A percentile compares a stretch with the other conserved stretches of the same genome.
phyloP scores from a whole-genome alignment of 2,329 filamentous ascomycete species.

The Colletotrichum tropicale region DNA sequence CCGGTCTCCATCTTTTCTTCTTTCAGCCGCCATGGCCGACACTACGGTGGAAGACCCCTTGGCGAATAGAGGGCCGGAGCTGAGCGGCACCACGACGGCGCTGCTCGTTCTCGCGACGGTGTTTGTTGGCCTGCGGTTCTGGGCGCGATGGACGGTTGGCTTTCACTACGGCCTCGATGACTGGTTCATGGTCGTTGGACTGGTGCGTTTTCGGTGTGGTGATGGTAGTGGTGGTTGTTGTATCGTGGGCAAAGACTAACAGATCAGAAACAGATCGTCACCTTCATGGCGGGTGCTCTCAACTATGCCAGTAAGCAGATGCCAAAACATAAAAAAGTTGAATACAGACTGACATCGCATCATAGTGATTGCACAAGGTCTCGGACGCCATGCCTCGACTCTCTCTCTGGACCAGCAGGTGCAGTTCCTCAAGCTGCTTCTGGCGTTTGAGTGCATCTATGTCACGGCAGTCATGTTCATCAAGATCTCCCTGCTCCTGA shows the following conservation, averaged over 20 bases:
- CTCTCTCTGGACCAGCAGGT: background rate
- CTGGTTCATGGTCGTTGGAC: conserved; percentile 11
- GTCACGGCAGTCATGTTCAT: conserved; percentile 14
- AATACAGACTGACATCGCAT: background rate
- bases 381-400: conserved; percentile 9
- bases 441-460: conserved; percentile 11
- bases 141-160: conserved; percentile 7
- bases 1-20: background rate
- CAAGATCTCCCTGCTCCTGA: conserved; percentile 19
- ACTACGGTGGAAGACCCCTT: background rate
- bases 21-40: conserved; percentile 5
- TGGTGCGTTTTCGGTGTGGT: background rate
- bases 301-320: conserved; percentile 14
- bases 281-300: conserved; percentile 3
- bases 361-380: conserved; percentile 9
- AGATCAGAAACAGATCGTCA: background rate
- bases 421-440: conserved; percentile 12
- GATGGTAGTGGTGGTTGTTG: background rate
- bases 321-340: background rate
- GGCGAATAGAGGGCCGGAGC: conserved; percentile 8
- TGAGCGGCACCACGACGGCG: conserved; percentile 5
- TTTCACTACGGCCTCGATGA: conserved; percentile 15
- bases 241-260: background rate
- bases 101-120: conserved; percentile 10
- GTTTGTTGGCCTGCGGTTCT: conserved; percentile 9